phyloP scores from a whole-genome alignment of 495 filamentous ascomycete species.

The Trichoderma gamsii region DNA sequence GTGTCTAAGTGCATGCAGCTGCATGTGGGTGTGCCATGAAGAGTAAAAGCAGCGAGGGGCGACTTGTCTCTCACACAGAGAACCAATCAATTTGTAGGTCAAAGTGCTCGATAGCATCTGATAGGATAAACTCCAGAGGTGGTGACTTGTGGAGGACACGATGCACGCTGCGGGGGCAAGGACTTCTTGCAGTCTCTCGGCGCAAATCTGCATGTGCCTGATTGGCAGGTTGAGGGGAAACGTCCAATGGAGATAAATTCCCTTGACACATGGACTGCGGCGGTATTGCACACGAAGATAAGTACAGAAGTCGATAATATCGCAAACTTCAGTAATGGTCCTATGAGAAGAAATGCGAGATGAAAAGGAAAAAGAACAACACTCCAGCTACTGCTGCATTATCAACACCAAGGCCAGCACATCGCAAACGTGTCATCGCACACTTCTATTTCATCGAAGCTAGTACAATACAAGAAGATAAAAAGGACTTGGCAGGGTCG shows the following conservation, averaged over 20 bases:
- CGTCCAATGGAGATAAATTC: neutral
- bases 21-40: neutral
- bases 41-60: neutral
- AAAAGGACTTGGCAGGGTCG: neutral
- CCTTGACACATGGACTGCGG: neutral
- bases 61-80: neutral
- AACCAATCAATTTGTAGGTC: neutral
- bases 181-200: neutral
- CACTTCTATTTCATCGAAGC: neutral
- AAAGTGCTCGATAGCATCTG: neutral
- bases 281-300: neutral
- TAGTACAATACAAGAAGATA: neutral
- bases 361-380: neutral
- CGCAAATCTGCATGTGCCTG: neutral
- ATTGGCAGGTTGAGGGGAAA: neutral
- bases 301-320: neutral
- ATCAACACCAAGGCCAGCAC: slow-evolving; percentile 5
- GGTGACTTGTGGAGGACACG: neutral
- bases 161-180: neutral
- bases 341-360: neutral
- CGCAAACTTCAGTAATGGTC: neutral
- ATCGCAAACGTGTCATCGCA: neutral
- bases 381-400: neutral
- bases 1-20: neutral
- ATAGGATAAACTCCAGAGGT: neutral